These are phyloP conservation scores for Barnettozyma vustinii DNA, from an alignment of 805 yeast genomes.

Conservation along the genomic window DNA sequence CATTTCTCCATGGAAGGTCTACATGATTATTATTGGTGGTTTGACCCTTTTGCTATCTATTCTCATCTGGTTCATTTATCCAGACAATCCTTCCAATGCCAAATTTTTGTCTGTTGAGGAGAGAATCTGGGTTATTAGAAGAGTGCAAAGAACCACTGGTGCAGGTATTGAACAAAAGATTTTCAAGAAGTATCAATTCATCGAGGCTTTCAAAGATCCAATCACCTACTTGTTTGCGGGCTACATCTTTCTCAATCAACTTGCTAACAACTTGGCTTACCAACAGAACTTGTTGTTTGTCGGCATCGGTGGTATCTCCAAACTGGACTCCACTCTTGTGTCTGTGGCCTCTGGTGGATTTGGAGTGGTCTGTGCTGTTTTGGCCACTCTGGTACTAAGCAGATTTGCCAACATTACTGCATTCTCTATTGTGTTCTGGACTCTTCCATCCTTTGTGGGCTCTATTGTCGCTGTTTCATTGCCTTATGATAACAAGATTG, in stretches of 20 bases:
- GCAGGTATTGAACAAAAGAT: conserved; percentile 41
- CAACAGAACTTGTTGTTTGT: conserved; percentile 46
- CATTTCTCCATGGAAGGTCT: conserved; percentile 44
- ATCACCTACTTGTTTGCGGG: conserved; percentile 38
- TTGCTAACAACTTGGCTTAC: conserved; percentile 49
- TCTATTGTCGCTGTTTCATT: conserved; percentile 41
- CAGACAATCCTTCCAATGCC: conserved; percentile 52
- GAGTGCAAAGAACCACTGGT: conserved; percentile 35
- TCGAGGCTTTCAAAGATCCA: conserved; percentile 47
- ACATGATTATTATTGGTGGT: conserved; percentile 53
- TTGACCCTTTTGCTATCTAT: conserved; percentile 39
- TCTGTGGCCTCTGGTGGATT: conserved; percentile 50
- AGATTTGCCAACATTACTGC: conserved; percentile 31
- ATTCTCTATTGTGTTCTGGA: conserved; percentile 32
- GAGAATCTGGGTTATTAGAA: conserved; percentile 24
- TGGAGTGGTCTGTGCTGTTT: conserved; percentile 35
- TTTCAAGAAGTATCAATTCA: conserved; percentile 43
- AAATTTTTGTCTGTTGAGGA: conserved; percentile 40
- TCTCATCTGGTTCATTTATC: conserved; percentile 38
- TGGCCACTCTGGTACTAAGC: conserved; percentile 31
- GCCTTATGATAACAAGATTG: conserved; percentile 40
- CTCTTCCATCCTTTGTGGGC: conserved; percentile 40
- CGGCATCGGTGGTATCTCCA: conserved; percentile 39
- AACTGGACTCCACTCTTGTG: conserved; percentile 44
- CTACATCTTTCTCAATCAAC: conserved; percentile 38